A percentile compares a stretch with the other conserved stretches of the same genome.
Evolutionary conservation across 768 basidiomycete species (phyloP).

Genomic region (Boletus fagicola): DNA sequence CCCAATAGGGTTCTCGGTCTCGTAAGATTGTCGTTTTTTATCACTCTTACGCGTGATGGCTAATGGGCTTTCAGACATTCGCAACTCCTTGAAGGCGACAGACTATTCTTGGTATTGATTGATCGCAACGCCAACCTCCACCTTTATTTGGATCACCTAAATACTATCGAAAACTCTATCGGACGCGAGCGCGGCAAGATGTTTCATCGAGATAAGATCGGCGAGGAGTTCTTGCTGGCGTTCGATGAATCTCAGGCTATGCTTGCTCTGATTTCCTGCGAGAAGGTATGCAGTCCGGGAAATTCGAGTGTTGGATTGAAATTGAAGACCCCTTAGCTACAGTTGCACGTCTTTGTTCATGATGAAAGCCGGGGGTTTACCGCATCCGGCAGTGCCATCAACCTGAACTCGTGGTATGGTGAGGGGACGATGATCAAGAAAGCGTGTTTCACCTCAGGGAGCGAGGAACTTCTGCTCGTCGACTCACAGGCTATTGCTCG

Average conservation of each 20-base stretch:
- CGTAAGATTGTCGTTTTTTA: conserved; percentile 11
- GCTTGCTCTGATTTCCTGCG: conserved; percentile 43
- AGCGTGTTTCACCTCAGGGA: conserved; percentile 46
- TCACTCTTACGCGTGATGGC: background rate
- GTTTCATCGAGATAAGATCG: conserved; percentile 47
- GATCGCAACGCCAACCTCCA: conserved; percentile 32
- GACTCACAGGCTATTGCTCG: conserved; percentile 44
- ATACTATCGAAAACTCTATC: conserved; percentile 36
- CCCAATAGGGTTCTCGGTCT: conserved; percentile 24
- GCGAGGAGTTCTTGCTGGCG: conserved; percentile 43
- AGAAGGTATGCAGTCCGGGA: conserved; percentile 35
- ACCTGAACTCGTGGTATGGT: conserved; percentile 48
- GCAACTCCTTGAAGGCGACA: conserved; percentile 43
- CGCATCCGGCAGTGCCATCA: conserved; percentile 41
- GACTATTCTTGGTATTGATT: conserved; percentile 40
- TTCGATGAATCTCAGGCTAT: conserved; percentile 53
- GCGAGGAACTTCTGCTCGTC: conserved; percentile 52
- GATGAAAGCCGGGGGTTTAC: conserved; percentile 47
- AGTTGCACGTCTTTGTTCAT: conserved; percentile 47
- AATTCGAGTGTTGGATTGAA: background rate
- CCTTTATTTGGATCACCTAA: conserved; percentile 39
- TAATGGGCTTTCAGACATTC: conserved; percentile 25
- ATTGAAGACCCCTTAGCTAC: conserved; percentile 26
- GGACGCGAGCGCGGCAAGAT: conserved; percentile 30
- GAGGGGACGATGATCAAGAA: conserved; percentile 34